Base-by-base conservation (phyloP, 2,329 filamentous ascomycete species). In the Talaromyces sp. region DNA sequence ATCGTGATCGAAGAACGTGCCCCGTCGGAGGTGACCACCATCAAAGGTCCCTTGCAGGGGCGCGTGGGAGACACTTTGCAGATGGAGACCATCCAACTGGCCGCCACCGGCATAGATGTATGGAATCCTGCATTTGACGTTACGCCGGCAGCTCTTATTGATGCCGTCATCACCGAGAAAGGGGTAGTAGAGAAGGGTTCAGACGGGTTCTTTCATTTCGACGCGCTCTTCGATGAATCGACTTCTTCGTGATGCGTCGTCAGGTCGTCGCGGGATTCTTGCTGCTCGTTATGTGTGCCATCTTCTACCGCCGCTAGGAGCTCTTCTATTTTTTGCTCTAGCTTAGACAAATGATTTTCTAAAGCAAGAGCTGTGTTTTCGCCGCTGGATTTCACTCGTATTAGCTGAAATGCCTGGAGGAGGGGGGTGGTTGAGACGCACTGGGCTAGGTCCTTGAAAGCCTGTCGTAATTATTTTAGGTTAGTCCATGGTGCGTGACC, bases 101-200 rank as follows among this genome's bases (percentile, higher is more conserved):
- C 94, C 37, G 86, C 88, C 5, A 82, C 85, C 73, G 87, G 87
- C 1, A 93, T 98, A 67, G 82, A 85, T 47, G 93, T 98, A 9
- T 99, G 95, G 93, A 99, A 99, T 76, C 95, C 95, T 37, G 91
- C 93, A 0, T 99, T 99, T 75, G 95, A 99, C 74, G 91, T 99
- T 39, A 99, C 95, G 10, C 94, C 95, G 0, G 87, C 90, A 43
- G 87, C 87, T 68, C 81, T 97, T 62, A 97, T 99, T 69, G 95
- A 99, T 77, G 93, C 91, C 2, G 90, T 99, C 65, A 91, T 98
- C 68, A 99, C 95, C 0, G 95, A 99, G 79, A 88, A 90, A 71
- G 94, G 94, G 0, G 91, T 93, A 8, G 88, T 96, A 3, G 89
- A 92, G 72, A 96, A 94, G 82, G 87, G 86, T 54, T 75, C 80